These are phyloP conservation scores for Pichia cabralensis DNA, from an alignment of 805 yeast species.

Conservation along the genomic window DNA sequence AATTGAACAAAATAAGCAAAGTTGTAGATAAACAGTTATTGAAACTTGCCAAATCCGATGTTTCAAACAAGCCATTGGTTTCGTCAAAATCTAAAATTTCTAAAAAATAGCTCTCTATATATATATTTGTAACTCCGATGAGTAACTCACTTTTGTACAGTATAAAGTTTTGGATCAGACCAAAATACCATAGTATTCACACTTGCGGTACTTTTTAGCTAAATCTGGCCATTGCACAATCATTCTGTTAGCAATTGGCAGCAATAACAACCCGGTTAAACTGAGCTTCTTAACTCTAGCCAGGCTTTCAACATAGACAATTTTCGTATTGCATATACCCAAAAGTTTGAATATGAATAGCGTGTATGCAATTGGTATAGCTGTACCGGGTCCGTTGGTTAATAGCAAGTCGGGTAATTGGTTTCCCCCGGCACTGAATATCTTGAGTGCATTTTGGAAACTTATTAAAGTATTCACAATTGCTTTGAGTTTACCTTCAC, in stretches of 20 bases:
- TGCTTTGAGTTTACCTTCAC: conserved; percentile 26
- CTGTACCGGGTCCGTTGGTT: conserved; percentile 76
- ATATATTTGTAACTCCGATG: too few species aligned
- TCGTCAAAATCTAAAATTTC: too few species aligned
- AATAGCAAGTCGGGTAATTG: conserved; percentile 26
- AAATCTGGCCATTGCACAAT: conserved; percentile 85
- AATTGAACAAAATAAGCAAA: too few species aligned
- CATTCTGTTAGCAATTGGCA: conserved; percentile 67
- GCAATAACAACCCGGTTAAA: conserved; percentile 60
- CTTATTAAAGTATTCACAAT: conserved; percentile 26
- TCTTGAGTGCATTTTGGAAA: too few species aligned
- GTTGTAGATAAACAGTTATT: conserved; percentile 43
- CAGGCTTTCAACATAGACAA: conserved; percentile 76
- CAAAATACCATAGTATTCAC: conserved; percentile 71
- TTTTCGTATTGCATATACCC: conserved; percentile 39
- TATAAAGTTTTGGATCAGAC: too few species aligned
- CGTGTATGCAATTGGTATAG: conserved; percentile 57
- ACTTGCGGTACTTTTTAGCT: conserved; percentile 37
- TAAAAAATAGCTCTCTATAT: too few species aligned
- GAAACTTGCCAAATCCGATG: conserved; percentile 38
- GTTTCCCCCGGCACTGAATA: too few species aligned
- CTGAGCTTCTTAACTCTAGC: conserved; percentile 75
- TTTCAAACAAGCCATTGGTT: neutral
- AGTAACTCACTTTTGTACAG: too few species aligned
- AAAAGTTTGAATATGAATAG: conserved; percentile 40